Percentiles rank a stretch among this genome's conserved stretches.
Conservation (phyloP, 169 alveolate genomes). For the Plasmodium inui region DNA sequence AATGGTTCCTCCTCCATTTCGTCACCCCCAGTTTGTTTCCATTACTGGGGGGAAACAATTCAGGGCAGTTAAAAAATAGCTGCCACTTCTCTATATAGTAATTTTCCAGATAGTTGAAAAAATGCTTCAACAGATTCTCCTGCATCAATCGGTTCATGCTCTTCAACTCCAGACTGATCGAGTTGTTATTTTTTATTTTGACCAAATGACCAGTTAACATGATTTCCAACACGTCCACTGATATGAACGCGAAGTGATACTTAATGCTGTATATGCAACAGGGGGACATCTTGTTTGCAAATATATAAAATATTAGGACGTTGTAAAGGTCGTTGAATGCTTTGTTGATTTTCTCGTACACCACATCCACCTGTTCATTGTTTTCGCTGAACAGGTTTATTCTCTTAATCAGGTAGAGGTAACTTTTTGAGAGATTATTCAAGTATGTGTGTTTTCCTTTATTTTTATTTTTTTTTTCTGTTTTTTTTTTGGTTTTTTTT, state of each 20-base stretch:
- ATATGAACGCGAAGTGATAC: slow-evolving; percentile 21
- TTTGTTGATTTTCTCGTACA: slow-evolving; percentile 60
- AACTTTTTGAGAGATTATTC: slow-evolving; percentile 63
- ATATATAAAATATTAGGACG: slow-evolving; percentile 47
- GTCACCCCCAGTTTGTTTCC: not conserved
- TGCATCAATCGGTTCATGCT: slow-evolving; percentile 49
- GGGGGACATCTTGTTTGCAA: slow-evolving; percentile 40
- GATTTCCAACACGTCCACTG: slow-evolving; percentile 58
- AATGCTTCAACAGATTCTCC: slow-evolving; percentile 48
- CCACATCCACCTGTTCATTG: slow-evolving; percentile 49
- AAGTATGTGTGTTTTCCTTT: slow-evolving; percentile 42
- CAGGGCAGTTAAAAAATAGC: not conserved
- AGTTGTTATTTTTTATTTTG: slow-evolving; percentile 65
- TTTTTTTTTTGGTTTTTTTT: slow-evolving; percentile 24
- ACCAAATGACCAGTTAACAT: slow-evolving; percentile 74
- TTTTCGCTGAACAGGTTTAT: slow-evolving; percentile 62
- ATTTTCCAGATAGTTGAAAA: slow-evolving; percentile 71
- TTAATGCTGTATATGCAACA: slow-evolving; percentile 58
- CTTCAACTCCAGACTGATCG: slow-evolving; percentile 21
- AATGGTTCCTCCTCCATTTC: not conserved
- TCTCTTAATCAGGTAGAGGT: slow-evolving; percentile 62
- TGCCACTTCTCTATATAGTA: slow-evolving; percentile 62
- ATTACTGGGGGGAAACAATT: slow-evolving; percentile 5
- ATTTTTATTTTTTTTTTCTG: slow-evolving; percentile 43
- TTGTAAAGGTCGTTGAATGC: slow-evolving; percentile 51